Conservation (phyloP, 1,284 basidiomycete genomes). For the Coniferiporia weirii region DNA sequence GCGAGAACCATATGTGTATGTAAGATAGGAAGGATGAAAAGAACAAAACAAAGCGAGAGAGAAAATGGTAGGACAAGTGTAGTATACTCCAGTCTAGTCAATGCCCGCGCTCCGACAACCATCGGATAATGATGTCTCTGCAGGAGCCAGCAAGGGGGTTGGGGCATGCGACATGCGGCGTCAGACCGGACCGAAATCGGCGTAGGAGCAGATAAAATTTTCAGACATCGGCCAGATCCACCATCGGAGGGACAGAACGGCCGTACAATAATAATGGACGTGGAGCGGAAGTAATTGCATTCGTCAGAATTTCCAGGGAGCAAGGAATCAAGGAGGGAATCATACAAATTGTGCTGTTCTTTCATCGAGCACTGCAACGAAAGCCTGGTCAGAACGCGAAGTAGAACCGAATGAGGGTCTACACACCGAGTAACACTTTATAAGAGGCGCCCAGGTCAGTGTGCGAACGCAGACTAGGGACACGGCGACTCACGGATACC, state of each 20-base stretch:
- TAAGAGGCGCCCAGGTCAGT: slow-evolving; percentile 16
- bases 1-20: background rate
- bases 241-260: background rate
- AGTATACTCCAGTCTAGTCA: background rate
- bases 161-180: background rate
- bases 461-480: background rate
- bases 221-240: background rate
- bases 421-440: slow-evolving; percentile 77
- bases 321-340: slow-evolving; percentile 8
- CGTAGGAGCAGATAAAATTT: background rate
- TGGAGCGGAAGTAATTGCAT: background rate
- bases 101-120: slow-evolving; percentile 18
- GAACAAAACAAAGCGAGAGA: no score
- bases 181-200: slow-evolving; percentile 7
- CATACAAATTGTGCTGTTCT: slow-evolving; percentile 86
- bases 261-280: background rate
- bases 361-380: slow-evolving; percentile 80
- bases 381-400: no score
- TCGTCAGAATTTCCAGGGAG: background rate
- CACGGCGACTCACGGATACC: slow-evolving; percentile 67
- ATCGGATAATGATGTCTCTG: slow-evolving; percentile 19
- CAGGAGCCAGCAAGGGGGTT: background rate
- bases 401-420: background rate
- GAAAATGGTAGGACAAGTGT: background rate
- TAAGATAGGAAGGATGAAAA: background rate